Evolutionary conservation across 2,329 filamentous ascomycete species (phyloP).

Genomic region (Ceratocystiopsis minuta): DNA sequence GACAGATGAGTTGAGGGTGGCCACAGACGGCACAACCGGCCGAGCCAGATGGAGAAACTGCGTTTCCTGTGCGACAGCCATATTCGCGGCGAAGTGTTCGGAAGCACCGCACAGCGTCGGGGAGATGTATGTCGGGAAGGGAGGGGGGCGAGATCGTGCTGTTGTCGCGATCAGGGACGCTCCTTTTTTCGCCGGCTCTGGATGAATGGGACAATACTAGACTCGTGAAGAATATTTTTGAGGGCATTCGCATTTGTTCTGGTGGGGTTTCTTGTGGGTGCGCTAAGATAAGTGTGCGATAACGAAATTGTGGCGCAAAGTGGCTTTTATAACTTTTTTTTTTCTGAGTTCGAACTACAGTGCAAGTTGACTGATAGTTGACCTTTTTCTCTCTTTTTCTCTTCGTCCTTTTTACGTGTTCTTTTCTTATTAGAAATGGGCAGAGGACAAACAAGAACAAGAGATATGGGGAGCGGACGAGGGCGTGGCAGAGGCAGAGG

Average conservation of each 20-base stretch:
- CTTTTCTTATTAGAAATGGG: too few relatives aligned
- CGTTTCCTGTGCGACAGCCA: constrained; percentile 55
- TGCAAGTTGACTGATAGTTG: too few relatives aligned
- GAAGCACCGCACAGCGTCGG: too few relatives aligned
- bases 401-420: too few relatives aligned
- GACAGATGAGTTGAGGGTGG: constrained; percentile 56
- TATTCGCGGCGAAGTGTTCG: constrained; percentile 23
- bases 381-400: too few relatives aligned
- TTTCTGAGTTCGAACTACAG: neutral
- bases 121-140: neutral
- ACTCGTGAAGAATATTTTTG: constrained; percentile 12
- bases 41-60: constrained; percentile 89
- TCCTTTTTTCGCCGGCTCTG: constrained; percentile 1
- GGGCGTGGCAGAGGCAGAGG: constrained; percentile 11
- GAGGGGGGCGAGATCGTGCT: constrained; percentile 6
- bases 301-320: constrained; percentile 11
- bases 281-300: constrained; percentile 33
- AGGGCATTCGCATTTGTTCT: constrained; percentile 12
- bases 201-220: neutral
- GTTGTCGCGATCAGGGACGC: neutral
- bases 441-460: too few relatives aligned
- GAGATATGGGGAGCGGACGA: too few relatives aligned
- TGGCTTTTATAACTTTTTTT: constrained; percentile 1
- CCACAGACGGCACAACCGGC: constrained; percentile 68
- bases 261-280: constrained; percentile 25